Percentiles rank a stretch among this genome's conserved stretches.
These are phyloP conservation scores for Lolium perenne DNA, from an alignment of 176 grass and related monocot species.

Conservation along the genomic window DNA sequence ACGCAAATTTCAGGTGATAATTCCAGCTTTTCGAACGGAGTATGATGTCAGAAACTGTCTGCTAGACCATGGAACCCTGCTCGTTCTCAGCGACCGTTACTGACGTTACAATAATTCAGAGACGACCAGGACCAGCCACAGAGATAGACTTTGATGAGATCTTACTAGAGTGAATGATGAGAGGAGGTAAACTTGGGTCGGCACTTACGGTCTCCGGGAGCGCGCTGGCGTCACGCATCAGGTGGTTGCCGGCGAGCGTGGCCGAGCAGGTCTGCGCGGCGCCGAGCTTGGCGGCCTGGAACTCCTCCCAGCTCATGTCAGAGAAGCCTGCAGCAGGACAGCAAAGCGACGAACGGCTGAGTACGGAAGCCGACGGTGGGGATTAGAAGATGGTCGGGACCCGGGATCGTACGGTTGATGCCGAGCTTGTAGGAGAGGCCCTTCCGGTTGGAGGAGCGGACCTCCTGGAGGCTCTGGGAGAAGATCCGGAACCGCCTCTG, in stretches of 20 bases:
- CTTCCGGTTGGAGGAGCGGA: constrained; percentile 74
- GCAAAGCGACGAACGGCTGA: background rate
- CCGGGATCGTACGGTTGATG: constrained; percentile 71
- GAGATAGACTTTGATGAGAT: background rate
- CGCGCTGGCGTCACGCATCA: constrained; percentile 46
- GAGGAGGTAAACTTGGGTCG: background rate
- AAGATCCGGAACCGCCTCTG: constrained; percentile 75
- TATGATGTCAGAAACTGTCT: background rate
- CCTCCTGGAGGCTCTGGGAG: constrained; percentile 76
- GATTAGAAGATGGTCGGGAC: background rate
- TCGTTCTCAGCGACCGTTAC: constrained; percentile 9
- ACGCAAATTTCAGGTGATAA: background rate
- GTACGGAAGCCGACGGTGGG: background rate
- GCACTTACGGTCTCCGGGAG: constrained; percentile 76
- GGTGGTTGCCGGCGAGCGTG: constrained; percentile 83
- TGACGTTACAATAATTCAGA: background rate
- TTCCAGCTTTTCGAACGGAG: background rate
- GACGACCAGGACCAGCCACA: background rate
- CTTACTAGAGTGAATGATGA: background rate
- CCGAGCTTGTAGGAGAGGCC: constrained; percentile 81
- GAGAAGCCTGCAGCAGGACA: constrained; percentile 60
- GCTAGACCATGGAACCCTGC: background rate
- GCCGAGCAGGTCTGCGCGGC: constrained; percentile 96
- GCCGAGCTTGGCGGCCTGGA: constrained; percentile 70
- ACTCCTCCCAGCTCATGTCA: constrained; percentile 99